Evolutionary conservation across 2,329 filamentous ascomycete species (phyloP).

Genomic region (Botryosphaeria agaves): DNA sequence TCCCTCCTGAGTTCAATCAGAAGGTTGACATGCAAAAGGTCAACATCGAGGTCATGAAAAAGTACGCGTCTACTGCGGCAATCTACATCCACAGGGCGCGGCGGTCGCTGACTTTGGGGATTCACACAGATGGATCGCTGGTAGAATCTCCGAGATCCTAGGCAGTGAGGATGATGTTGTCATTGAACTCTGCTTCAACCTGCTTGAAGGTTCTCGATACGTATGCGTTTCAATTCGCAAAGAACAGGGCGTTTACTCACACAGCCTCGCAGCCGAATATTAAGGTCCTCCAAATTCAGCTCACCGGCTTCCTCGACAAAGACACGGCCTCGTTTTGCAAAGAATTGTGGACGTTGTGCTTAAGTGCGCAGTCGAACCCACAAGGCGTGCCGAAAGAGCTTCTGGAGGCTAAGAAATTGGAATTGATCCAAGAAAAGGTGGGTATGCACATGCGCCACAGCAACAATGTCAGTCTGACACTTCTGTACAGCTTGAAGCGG

Average conservation of each 20-base stretch:
- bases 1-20: conserved; percentile 79
- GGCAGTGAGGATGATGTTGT: conserved; percentile 93
- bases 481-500: conserved; percentile 60
- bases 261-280: conserved; percentile 58
- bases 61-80: conserved; percentile 37
- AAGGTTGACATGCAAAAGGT: conserved; percentile 98
- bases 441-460: conserved; percentile 3
- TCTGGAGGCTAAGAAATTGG: conserved; percentile 87
- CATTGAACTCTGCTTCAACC: conserved; percentile 61
- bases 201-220: conserved; percentile 38
- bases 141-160: conserved; percentile 71
- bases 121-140: conserved; percentile 67
- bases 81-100: too few species aligned
- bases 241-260: conserved; percentile 3
- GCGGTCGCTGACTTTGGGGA: not conserved
- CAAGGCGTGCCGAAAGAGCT: conserved; percentile 90
- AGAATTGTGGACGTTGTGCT: conserved; percentile 77
- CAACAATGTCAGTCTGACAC: conserved; percentile 2
- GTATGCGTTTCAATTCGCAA: not conserved
- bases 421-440: conserved; percentile 91
- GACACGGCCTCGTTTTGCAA: conserved; percentile 82
- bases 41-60: conserved; percentile 95
- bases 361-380: conserved; percentile 76
- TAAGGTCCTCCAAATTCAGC: conserved; percentile 83
- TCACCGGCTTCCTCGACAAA: conserved; percentile 89